Base-by-base conservation (phyloP, 345 rosid genomes). In the Combretum micranthum region DNA sequence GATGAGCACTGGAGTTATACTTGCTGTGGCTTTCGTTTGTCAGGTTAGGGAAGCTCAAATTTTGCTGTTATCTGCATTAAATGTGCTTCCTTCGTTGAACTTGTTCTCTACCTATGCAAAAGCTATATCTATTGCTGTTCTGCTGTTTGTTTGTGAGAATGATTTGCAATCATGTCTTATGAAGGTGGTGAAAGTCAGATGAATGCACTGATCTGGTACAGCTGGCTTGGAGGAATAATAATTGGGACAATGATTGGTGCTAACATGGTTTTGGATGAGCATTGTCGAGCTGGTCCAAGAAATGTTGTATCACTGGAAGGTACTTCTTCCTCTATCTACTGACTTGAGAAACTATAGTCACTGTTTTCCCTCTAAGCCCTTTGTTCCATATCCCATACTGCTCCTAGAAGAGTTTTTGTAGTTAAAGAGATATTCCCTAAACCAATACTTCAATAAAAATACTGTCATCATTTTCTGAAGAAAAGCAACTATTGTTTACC, bases 271-370 rank as follows among this genome's bases (percentile, higher is more conserved):
- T 74, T 92, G 48, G 98, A 88, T 55, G 96, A 92, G 48, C 95
- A 86, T 56, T 88, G 90, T 74, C 78, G 93, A 70, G 87, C 96
- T 18, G 96, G 96, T 67, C 96, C 98, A 0, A 82, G 96, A 16
- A 86, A 92, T 75, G 91, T 92, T 70, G 96, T 92, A 80, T 92
- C 42, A 92, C 98, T 42, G 96, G 98, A 80, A 92, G 98, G 98
- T 86, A 66, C 17, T 26, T 61, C 17, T 26, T 61, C 47, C 23
- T 47, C 44, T 42, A 13, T 18, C 32, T 42, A 22, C 15, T 8
- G 9, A 32, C 39, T 1, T 32, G 39, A 32, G 39, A 32, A 32
- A 32, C 39, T 32, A 3, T 32, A 32, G 9, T 32, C 39, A 32
- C 39, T 32, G 39, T 32, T 32, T 32, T 32, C 39, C 9, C 39